Evolutionary conservation across 306 rosid species (phyloP).

Genomic region (Inga laurina): DNA sequence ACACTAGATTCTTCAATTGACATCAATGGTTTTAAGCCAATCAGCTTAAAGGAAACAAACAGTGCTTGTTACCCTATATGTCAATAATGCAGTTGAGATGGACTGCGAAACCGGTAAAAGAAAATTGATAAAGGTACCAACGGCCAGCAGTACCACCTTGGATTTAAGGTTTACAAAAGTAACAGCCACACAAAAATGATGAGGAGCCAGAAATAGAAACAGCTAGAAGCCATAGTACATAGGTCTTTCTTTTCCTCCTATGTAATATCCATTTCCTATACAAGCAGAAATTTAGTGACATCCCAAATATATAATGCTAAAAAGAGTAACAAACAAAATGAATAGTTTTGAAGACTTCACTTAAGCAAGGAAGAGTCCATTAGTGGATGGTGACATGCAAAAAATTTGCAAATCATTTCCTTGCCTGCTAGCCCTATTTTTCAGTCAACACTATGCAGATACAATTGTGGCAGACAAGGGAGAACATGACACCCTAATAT

Average conservation of each 20-base stretch:
- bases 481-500: background rate
- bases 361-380: background rate
- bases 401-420: background rate
- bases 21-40: constrained; percentile 15
- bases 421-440: background rate
- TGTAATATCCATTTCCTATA: background rate
- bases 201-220: background rate
- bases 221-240: background rate
- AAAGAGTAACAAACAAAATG: background rate
- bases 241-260: background rate
- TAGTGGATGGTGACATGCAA: background rate
- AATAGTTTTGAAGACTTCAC: background rate
- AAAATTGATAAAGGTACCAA: background rate
- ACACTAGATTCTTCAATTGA: constrained; percentile 11
- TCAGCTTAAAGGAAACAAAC: background rate
- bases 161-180: background rate
- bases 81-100: constrained; percentile 5
- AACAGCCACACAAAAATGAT: background rate
- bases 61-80: background rate
- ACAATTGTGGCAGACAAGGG: background rate
- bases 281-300: background rate
- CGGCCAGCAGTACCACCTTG: background rate
- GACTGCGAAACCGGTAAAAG: background rate
- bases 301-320: background rate
- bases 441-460: background rate